A percentile compares a stretch with the other conserved stretches of the same genome.
These are phyloP conservation scores for Pythium phragmitis DNA, from an alignment of 352 stramenopile species.

Conservation along the genomic window DNA sequence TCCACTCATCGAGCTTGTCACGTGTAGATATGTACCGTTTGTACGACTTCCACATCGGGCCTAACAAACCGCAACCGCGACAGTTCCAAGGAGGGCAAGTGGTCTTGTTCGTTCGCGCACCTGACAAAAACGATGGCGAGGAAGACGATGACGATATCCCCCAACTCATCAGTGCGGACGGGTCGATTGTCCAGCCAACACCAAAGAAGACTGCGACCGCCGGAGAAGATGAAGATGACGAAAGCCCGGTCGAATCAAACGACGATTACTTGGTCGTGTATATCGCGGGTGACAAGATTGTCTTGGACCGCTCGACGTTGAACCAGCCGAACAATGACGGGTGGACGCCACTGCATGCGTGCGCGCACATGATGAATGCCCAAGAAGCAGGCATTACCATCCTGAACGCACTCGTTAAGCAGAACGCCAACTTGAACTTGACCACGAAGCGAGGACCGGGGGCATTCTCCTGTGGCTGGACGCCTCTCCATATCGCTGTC, in stretches of 20 bases:
- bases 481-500: constrained; percentile 72
- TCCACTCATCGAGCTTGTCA: background rate
- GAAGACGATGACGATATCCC: constrained; percentile 29
- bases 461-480: constrained; percentile 78
- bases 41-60: constrained; percentile 82
- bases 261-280: constrained; percentile 63
- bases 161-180: constrained; percentile 17
- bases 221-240: constrained; percentile 22
- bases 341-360: constrained; percentile 78
- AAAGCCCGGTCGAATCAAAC: constrained; percentile 35
- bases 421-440: constrained; percentile 58
- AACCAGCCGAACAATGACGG: constrained; percentile 73
- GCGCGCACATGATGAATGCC: constrained; percentile 67
- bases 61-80: constrained; percentile 46
- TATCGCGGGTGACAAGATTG: constrained; percentile 65
- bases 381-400: constrained; percentile 75
- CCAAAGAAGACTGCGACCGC: constrained; percentile 12
- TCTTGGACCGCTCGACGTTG: constrained; percentile 64
- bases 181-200: constrained; percentile 11
- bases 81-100: constrained; percentile 65
- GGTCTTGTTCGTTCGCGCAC: constrained; percentile 59
- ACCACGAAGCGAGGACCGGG: constrained; percentile 67
- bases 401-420: constrained; percentile 59
- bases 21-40: constrained; percentile 63
- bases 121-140: constrained; percentile 26